Base-by-base conservation (phyloP, 2,329 filamentous ascomycete species). In the Pseudogymnoascus sp. region DNA sequence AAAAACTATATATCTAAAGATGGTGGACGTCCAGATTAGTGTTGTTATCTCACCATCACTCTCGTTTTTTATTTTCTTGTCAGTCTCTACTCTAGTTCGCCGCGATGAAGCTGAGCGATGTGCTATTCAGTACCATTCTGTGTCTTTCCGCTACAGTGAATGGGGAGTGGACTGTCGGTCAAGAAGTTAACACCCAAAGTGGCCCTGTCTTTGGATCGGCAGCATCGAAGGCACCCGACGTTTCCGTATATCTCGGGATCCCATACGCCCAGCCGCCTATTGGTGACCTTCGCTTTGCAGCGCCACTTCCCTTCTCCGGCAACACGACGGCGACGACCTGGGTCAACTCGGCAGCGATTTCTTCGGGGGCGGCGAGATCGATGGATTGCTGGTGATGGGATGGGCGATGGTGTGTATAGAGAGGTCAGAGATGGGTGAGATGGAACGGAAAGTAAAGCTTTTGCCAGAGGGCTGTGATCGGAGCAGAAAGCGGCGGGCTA, bases 191-290 rank as follows among this genome's bases (percentile, higher is more conserved):
- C n/a, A 72, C 70, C 2, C 65, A 42, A 42, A 71, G 69, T 41
- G 71, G 71, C 3, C 64, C 65, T 21, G 68, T 72, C 6, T 62
- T 42, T 44, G 71, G 71, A 36, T 69, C 68, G 60, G 64, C 68
- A 42, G 68, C 65, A 15, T 63, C 58, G 8, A 66, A 64, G 36
- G 38, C 62, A 12, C 60, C 65, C 4, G 44, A 63, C 38, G 65
- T 66, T 13, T 62, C 61, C 7, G 60, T 64, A 21, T 81, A 79
- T 64, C 68, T 80, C 4, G 78, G 76, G 4, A 76, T 84, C 8
- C 81, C 81, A 0, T 84, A 78, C 68, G 81, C 81, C 2, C 76
- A 80, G 64, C 78, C 80, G 38, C 81, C 81, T 0, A 73, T 79
- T 15, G 79, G 77, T 1, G 68, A 77, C 63, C 73, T 83, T 59